These are phyloP conservation scores for Penicillium crustosum DNA, from an alignment of 2,329 filamentous ascomycete species.

Conservation along the genomic window DNA sequence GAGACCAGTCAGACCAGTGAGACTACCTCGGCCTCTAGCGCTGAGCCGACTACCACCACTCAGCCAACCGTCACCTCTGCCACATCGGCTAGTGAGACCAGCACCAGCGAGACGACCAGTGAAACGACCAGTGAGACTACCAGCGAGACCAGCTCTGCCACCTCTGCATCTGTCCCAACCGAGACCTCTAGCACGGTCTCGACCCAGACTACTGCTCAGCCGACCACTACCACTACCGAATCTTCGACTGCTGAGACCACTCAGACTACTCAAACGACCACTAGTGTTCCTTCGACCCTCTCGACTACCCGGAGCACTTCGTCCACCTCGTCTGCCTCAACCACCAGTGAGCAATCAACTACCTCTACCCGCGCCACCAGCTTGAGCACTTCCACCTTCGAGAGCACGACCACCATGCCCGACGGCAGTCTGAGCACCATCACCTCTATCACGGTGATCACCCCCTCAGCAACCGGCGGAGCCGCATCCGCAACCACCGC, in stretches of 20 bases:
- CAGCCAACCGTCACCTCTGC: constrained; percentile 18
- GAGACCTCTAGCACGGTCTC: neutral
- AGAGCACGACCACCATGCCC: constrained; percentile 43
- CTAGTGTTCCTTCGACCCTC: constrained; percentile 19
- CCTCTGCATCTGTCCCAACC: neutral
- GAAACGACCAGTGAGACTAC: too few species aligned
- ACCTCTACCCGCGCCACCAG: constrained; percentile 28
- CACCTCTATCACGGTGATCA: constrained; percentile 48
- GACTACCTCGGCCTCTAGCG: constrained; percentile 10
- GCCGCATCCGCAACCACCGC: constrained; percentile 24
- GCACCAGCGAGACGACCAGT: neutral
- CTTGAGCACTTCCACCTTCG: constrained; percentile 41
- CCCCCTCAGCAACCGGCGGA: constrained; percentile 30
- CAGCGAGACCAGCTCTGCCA: neutral
- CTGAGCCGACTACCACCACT: constrained; percentile 12
- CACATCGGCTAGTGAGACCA: constrained; percentile 10
- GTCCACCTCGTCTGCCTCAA: constrained; percentile 11
- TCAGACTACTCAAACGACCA: constrained; percentile 14
- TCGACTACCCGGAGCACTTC: constrained; percentile 19
- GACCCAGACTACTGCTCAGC: constrained; percentile 21
- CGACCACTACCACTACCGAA: constrained; percentile 27
- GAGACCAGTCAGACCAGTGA: constrained; percentile 14
- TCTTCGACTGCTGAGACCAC: constrained; percentile 4
- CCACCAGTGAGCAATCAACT: constrained; percentile 6
- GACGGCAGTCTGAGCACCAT: constrained; percentile 46